phyloP scores from a whole-genome alignment of 1,139 yeast genomes.

The Pichia kudriavzevii region DNA sequence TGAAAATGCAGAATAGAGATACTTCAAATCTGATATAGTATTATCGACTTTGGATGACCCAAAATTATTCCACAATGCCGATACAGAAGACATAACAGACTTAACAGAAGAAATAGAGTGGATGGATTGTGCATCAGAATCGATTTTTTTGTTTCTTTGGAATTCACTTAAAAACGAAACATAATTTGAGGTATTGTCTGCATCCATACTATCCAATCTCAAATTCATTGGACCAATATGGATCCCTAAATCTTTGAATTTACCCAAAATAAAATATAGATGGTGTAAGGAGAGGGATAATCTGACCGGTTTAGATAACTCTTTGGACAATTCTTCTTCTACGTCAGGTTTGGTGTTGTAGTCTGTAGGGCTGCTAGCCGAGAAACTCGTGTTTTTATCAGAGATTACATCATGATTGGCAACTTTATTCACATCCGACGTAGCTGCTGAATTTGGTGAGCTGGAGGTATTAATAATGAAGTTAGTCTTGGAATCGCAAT shows the following conservation, averaged over 20 bases:
- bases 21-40: slow-evolving; percentile 45
- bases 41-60: slow-evolving; percentile 25
- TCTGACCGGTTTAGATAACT: slow-evolving; percentile 38
- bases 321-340: slow-evolving; percentile 11
- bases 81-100: slow-evolving; percentile 40
- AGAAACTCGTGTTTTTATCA: background rate
- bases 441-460: background rate
- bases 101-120: slow-evolving; percentile 58
- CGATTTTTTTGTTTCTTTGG: slow-evolving; percentile 40
- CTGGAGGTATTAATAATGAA: no score
- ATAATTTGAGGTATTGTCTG: slow-evolving; percentile 39
- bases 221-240: slow-evolving; percentile 60
- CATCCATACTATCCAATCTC: slow-evolving; percentile 51
- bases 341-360: background rate
- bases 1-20: slow-evolving; percentile 58
- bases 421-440: no score
- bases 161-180: slow-evolving; percentile 37
- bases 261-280: slow-evolving; percentile 50
- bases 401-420: background rate
- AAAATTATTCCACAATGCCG: slow-evolving; percentile 32
- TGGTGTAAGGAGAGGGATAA: slow-evolving; percentile 56
- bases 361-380: background rate
- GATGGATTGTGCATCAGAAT: slow-evolving; percentile 53
- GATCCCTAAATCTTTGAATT: slow-evolving; percentile 47
- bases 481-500: slow-evolving; percentile 1